These are phyloP conservation scores for Phytophthora hybrid DNA, from an alignment of 352 stramenopile genomes.

Conservation along the genomic window DNA sequence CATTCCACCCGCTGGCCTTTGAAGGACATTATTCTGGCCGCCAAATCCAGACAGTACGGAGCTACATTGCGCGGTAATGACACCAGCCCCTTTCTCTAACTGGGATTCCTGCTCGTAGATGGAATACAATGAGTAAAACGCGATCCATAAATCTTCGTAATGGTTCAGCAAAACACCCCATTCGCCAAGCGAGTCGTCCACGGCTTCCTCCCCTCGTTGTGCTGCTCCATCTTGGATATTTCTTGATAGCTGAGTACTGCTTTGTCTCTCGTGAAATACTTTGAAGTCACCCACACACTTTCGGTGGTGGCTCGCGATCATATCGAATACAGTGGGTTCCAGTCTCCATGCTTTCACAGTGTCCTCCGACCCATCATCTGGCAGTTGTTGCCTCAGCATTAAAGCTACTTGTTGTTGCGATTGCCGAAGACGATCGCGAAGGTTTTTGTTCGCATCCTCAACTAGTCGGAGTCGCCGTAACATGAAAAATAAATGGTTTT, in stretches of 20 bases:
- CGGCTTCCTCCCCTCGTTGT: neutral
- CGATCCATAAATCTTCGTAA: slow-evolving; percentile 40
- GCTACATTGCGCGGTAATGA: neutral
- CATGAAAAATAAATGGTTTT: slow-evolving; percentile 7
- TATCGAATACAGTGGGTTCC: slow-evolving; percentile 9
- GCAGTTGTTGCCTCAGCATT: slow-evolving; percentile 11
- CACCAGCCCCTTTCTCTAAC: neutral
- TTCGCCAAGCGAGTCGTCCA: neutral
- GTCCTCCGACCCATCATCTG: neutral
- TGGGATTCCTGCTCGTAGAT: neutral
- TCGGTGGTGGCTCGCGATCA: slow-evolving; percentile 27
- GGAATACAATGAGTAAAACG: slow-evolving; percentile 31
- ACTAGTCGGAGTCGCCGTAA: slow-evolving; percentile 30
- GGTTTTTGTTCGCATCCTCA: slow-evolving; percentile 17
- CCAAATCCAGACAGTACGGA: slow-evolving; percentile 14
- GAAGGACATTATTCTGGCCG: neutral
- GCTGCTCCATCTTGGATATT: neutral
- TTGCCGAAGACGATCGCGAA: slow-evolving; percentile 24
- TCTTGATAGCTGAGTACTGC: neutral
- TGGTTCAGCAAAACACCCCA: slow-evolving; percentile 28
- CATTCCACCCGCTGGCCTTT: neutral
- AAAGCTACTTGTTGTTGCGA: slow-evolving; percentile 28
- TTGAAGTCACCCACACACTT: slow-evolving; percentile 31
- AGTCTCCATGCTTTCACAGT: neutral
- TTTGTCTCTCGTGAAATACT: slow-evolving; percentile 9